These are phyloP conservation scores for Apiotrichum sp. DNA, from an alignment of 1,284 basidiomycete genomes.

Conservation along the genomic window DNA sequence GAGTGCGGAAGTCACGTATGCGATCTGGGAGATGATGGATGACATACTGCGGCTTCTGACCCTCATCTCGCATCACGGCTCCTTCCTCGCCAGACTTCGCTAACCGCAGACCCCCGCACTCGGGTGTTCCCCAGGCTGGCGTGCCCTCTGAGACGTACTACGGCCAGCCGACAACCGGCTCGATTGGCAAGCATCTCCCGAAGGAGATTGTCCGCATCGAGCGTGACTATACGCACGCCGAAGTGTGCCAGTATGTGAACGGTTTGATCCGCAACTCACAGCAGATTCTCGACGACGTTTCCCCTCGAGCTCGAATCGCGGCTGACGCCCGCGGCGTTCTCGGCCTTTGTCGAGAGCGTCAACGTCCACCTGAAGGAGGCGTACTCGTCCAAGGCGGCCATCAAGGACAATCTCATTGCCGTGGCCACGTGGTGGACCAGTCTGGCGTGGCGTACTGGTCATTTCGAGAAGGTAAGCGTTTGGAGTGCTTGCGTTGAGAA, in stretches of 20 bases:
- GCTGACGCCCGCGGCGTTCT: conserved; percentile 36
- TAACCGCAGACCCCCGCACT: conserved; percentile 17
- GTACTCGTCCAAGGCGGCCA: conserved; percentile 42
- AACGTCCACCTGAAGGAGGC: conserved; percentile 46
- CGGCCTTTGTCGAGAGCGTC: conserved; percentile 42
- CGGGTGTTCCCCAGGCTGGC: conserved; percentile 23
- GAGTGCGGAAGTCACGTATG: too few relatives aligned
- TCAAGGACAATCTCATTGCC: conserved; percentile 48
- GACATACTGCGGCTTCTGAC: too few relatives aligned
- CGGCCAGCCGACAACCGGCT: conserved; percentile 31
- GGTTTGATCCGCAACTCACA: neutral
- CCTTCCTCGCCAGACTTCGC: neutral
- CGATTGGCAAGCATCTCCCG: conserved; percentile 39
- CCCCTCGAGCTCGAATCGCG: conserved; percentile 49
- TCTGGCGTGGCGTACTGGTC: conserved; percentile 40
- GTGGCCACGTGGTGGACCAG: conserved; percentile 48
- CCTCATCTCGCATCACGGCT: too few relatives aligned
- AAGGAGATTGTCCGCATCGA: conserved; percentile 48
- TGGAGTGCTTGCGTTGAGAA: too few relatives aligned
- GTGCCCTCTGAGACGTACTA: conserved; percentile 26
- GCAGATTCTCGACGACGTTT: conserved; percentile 46
- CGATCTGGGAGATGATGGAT: too few relatives aligned
- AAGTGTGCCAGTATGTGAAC: conserved; percentile 43
- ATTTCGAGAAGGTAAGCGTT: conserved; percentile 47
- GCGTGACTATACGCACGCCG: conserved; percentile 48